Percentiles rank a stretch among this genome's conserved stretches.
Evolutionary conservation across 139 green algal genomes (phyloP).

Genomic region (Nannochloris sp.): DNA sequence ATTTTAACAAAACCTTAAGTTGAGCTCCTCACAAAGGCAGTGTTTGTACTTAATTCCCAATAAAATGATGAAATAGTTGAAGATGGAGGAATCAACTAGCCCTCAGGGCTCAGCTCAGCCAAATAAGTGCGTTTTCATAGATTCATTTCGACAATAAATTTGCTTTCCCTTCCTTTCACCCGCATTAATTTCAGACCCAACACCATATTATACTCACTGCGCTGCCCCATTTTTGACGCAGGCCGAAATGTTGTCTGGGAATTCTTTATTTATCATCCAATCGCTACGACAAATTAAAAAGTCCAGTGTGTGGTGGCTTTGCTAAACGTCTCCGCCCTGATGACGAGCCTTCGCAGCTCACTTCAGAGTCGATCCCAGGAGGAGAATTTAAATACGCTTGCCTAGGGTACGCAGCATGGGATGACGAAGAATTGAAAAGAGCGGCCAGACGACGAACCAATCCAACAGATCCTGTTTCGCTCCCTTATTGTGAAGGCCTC

Average conservation of each 20-base stretch:
- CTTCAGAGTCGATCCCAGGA: slow-evolving; percentile 25
- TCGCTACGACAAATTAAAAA: slow-evolving; percentile 6
- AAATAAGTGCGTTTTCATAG: too few species aligned
- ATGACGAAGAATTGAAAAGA: slow-evolving; percentile 18
- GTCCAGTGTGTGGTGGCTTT: slow-evolving; percentile 24
- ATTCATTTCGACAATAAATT: too few species aligned
- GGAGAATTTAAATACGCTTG: slow-evolving; percentile 32
- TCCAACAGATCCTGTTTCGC: slow-evolving; percentile 12
- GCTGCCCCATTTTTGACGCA: background rate
- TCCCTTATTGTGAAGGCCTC: slow-evolving; percentile 33
- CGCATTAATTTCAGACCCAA: too few species aligned
- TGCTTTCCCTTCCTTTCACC: too few species aligned
- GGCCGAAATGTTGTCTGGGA: background rate
- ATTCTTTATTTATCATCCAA: slow-evolving; percentile 15
- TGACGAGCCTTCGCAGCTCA: slow-evolving; percentile 4
- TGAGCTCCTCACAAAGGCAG: too few species aligned
- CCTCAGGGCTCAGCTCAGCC: too few species aligned
- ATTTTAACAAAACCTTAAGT: too few species aligned
- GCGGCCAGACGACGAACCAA: slow-evolving; percentile 7
- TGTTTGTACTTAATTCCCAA: too few species aligned
- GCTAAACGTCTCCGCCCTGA: background rate
- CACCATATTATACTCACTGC: background rate
- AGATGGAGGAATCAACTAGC: too few species aligned
- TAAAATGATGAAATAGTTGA: too few species aligned
- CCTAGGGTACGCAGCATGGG: slow-evolving; percentile 24